phyloP scores from a whole-genome alignment of 257 asterid species.

The Knoxia roxburghii region DNA sequence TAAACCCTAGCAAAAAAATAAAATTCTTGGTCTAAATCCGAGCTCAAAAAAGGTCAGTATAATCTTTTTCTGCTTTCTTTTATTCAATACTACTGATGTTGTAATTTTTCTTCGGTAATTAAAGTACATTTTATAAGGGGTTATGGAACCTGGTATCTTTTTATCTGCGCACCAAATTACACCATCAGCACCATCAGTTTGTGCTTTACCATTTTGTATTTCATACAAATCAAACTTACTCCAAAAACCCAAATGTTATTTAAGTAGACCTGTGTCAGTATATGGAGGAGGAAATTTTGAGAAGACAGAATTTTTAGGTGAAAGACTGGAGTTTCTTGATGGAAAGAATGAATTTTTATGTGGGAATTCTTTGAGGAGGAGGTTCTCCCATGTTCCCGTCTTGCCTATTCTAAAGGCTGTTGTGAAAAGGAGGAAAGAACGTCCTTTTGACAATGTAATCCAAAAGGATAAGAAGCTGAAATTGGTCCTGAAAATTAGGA shows the following conservation, averaged over 20 bases:
- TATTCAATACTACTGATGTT: slow-evolving; percentile 3
- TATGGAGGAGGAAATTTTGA: slow-evolving; percentile 24
- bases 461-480: slow-evolving; percentile 95
- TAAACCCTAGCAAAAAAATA: slow-evolving; percentile 44
- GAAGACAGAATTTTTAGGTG: slow-evolving; percentile 51
- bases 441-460: slow-evolving; percentile 84
- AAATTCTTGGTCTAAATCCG: background rate
- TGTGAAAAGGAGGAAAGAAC: slow-evolving; percentile 93
- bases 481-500: slow-evolving; percentile 76
- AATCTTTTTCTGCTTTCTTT: slow-evolving; percentile 16
- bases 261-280: slow-evolving; percentile 20
- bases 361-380: slow-evolving; percentile 28
- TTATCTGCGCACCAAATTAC: slow-evolving; percentile 44
- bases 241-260: slow-evolving; percentile 39
- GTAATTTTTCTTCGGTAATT: background rate
- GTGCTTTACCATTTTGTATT: slow-evolving; percentile 42
- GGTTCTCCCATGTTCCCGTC: slow-evolving; percentile 22
- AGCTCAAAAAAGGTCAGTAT: slow-evolving; percentile 30
- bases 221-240: slow-evolving; percentile 35
- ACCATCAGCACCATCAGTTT: slow-evolving; percentile 43
- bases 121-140: slow-evolving; percentile 3
- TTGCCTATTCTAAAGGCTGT: slow-evolving; percentile 38
- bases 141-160: slow-evolving; percentile 61
- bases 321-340: slow-evolving; percentile 23
- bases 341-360: slow-evolving; percentile 22